Evolutionary conservation across 768 basidiomycete genomes (phyloP).

Genomic region (Trametes meyenii): DNA sequence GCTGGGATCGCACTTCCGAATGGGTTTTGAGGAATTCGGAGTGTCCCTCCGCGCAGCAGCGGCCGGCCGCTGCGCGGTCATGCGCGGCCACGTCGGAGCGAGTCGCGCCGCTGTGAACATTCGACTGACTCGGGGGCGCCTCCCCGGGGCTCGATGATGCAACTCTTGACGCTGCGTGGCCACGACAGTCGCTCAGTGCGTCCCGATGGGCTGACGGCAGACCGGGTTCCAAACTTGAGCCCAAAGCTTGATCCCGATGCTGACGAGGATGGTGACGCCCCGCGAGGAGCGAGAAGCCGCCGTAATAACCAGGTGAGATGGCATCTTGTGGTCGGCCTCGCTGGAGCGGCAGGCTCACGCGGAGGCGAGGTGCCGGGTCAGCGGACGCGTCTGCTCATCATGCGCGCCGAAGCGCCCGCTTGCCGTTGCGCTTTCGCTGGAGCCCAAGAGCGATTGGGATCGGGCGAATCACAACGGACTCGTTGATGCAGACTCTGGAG

Average conservation of each 20-base stretch:
- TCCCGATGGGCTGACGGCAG: background rate
- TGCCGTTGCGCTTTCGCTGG: background rate
- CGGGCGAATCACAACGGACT: constrained; percentile 6
- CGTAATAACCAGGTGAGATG: background rate
- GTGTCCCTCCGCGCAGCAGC: background rate
- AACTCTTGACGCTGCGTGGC: background rate
- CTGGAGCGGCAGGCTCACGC: background rate
- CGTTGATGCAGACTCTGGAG: background rate
- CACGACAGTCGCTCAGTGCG: too few species aligned
- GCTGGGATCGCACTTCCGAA: background rate
- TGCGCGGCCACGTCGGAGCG: background rate
- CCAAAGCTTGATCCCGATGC: background rate
- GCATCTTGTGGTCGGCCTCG: background rate
- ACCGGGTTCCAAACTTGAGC: too few species aligned
- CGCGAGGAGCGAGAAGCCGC: background rate
- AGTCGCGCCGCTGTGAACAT: too few species aligned
- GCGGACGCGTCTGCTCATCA: too few species aligned
- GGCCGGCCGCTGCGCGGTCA: background rate
- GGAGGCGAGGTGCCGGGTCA: background rate
- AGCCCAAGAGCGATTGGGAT: background rate
- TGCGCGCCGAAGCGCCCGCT: background rate
- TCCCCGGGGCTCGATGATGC: background rate
- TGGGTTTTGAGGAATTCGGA: background rate
- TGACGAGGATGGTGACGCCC: background rate
- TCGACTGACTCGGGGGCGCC: too few species aligned